These are phyloP conservation scores for Colletotrichum tanaceti DNA, from an alignment of 2,329 filamentous ascomycete genomes.

Conservation along the genomic window DNA sequence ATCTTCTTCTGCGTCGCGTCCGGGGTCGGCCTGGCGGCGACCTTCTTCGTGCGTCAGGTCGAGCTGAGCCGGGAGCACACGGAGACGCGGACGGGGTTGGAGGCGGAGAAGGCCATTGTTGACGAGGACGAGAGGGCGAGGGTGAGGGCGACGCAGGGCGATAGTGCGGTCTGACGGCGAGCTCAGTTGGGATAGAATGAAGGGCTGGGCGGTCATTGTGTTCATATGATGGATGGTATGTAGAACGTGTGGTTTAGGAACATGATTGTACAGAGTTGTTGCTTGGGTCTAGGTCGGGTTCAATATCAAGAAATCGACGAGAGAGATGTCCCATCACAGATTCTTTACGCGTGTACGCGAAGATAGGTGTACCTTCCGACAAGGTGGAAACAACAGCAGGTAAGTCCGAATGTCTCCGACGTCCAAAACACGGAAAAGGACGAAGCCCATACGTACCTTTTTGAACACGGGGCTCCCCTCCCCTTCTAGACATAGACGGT, in stretches of 20 bases:
- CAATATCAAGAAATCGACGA: too few species aligned
- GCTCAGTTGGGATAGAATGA: background rate
- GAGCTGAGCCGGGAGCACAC: slow-evolving; percentile 65
- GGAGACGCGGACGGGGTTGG: slow-evolving; percentile 61
- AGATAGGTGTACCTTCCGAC: too few species aligned
- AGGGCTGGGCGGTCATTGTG: too few species aligned
- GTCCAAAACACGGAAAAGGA: too few species aligned
- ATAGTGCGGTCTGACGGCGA: background rate
- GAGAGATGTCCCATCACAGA: background rate
- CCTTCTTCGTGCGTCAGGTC: slow-evolving; percentile 60
- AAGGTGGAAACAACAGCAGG: too few species aligned
- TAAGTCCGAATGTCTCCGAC: too few species aligned
- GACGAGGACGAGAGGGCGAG: background rate
- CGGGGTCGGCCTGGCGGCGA: slow-evolving; percentile 59
- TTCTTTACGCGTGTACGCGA: too few species aligned
- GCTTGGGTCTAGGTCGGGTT: background rate
- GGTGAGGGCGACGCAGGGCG: background rate
- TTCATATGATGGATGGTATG: background rate
- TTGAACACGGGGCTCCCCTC: too few species aligned
- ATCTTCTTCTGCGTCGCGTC: slow-evolving; percentile 65
- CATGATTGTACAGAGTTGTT: background rate
- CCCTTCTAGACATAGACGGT: too few species aligned
- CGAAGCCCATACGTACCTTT: too few species aligned
- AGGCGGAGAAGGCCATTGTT: slow-evolving; percentile 24
- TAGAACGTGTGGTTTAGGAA: background rate